Base-by-base conservation (phyloP, 176 grass and related monocot genomes). In the Eleusine coracana region DNA sequence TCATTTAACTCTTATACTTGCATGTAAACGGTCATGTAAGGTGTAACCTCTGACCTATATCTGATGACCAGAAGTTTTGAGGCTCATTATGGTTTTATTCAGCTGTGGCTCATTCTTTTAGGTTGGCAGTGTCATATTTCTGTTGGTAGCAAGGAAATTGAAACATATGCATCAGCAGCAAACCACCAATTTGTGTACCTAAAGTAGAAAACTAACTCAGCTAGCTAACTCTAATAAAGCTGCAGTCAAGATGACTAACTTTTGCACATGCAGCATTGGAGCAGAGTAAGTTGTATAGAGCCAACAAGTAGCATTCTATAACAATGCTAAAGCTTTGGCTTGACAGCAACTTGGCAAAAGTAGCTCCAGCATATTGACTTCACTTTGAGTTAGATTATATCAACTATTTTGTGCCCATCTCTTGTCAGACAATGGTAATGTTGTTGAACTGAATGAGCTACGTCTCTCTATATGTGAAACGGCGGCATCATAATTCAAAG, bases 321-420 rank as follows among this genome's bases (percentile, higher is more conserved):
- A 71, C 21, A 72, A 28, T 37, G 36, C 51, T 44, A 68, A 83
- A 74, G 40, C 42, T 51, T 90, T 49, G 28, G 50, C 36, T 63
- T 74, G 18, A 52, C 67, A 20, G 25, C 80, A 82, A 38, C 49
- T 70, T 69, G 51, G 29, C 68, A 84, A 29, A 14, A 63, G 23
- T 29, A 63, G 23, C 25, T 14, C 3, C 60, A 79, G 46, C 48
- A 29, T 62, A 50, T 52, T 20, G 63, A 70, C 67, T 64, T 68
- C 59, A 40, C 49, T 90, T 90, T 79, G 41, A 79, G 79, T 69
- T 52, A 50, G 31, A 45, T 55, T 54, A 54, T 42, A 55, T 74
- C 59, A 79, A 86, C 40, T 90, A 59, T 18, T 49, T 11, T 80
- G 31, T 71, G 62, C 34, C 68, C 67, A 28, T 73, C 13, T 72